Percentiles rank a stretch among this genome's conserved stretches.
Evolutionary conservation across 176 grass and related monocot species (phyloP).

Genomic region (Chloris gayana): DNA sequence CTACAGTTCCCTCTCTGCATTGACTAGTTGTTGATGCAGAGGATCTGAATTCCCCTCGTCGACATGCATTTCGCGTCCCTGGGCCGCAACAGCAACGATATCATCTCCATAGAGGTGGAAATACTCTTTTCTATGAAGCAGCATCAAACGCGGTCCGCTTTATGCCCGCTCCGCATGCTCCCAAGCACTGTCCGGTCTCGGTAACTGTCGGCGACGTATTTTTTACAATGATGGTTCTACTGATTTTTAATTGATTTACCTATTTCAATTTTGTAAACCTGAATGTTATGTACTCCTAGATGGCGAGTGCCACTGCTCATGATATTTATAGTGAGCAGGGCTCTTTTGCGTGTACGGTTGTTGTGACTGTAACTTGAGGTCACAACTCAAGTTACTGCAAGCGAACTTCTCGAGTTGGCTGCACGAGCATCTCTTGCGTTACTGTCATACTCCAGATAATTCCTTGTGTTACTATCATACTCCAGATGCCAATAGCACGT

Average conservation of each 20-base stretch:
- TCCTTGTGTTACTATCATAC: not conserved
- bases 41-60: too few species aligned
- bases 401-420: not conserved
- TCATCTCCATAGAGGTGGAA: too few species aligned
- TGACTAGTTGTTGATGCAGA: too few species aligned
- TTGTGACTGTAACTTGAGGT: not conserved
- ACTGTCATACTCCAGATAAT: not conserved
- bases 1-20: too few species aligned
- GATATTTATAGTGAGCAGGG: not conserved
- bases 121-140: too few species aligned
- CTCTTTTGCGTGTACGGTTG: not conserved
- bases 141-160: too few species aligned
- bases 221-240: not conserved
- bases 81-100: too few species aligned
- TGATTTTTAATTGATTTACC: not conserved
- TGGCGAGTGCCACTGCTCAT: not conserved
- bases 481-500: not conserved
- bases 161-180: too few species aligned
- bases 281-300: slow-evolving; percentile 15
- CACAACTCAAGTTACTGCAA: not conserved
- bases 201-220: too few species aligned
- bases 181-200: too few species aligned
- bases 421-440: not conserved
- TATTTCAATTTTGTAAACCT: not conserved
- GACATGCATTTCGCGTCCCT: too few species aligned